Base-by-base conservation (phyloP, 331 rosid genomes). In the Acacia concinna region DNA sequence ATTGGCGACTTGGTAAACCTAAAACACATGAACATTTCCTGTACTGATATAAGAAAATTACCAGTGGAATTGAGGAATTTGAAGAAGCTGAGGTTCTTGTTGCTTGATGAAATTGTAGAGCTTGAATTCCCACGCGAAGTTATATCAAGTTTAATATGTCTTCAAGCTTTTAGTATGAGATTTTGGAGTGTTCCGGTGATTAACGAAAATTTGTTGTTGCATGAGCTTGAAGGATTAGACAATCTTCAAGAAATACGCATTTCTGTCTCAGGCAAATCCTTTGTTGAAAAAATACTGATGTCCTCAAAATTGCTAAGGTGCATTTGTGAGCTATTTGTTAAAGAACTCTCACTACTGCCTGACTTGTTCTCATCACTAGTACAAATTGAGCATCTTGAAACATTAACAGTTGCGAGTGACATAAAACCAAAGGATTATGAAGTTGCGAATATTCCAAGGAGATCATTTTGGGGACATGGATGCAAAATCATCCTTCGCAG, bases 121-220 rank as follows among this genome's bases (percentile, higher is more conserved):
- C 66, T 72, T 10, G 8, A 14, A 40, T n/a, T 34, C n/a, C 77
- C 77, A 6, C 4, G 10, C 32, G 2, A 0, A 6, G 11, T 34
- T 27, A 49, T 73, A 54, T 73, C 66, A 3, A 21, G 47, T 34
- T 46, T 73, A 17, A 0, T n/a, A 5, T 52, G 49, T 2, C 60
- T 73, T 46, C 77, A 73, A 73, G 31, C 7, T 47, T 47, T 47
- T 15, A 14, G 54, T 5, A 47, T 0, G n/a, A 4, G 13, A n/a
- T n/a, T n/a, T n/a, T 3, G 0, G 4, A n/a, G 0, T 6, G 1
- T 4, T 47, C 8, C 0, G 17, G 1, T 2, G 7, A 3, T 14
- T 47, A n/a, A 47, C 17, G n/a, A 15, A 47, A 4, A 3, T 47
- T 6, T 3, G 54, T 15, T 47, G 54, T 47, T 47, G 54, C 0